Conservation (phyloP, 2,329 filamentous ascomycete species). For the Aspergillus sp. region DNA sequence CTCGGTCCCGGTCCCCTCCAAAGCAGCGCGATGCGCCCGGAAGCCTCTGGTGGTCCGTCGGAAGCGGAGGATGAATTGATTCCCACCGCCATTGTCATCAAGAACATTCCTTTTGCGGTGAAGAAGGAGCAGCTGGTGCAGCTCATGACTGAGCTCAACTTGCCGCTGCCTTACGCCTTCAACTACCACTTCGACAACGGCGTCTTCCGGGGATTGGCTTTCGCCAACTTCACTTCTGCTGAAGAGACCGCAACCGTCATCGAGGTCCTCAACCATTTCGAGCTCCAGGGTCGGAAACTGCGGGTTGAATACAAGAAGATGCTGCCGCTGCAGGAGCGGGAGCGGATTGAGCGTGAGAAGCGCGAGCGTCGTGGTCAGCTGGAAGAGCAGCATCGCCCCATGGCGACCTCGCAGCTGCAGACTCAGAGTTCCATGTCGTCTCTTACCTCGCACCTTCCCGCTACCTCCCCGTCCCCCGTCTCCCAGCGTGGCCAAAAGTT, state of each 20-base stretch:
- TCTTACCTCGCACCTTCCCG: constrained; percentile 64
- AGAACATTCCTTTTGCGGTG: constrained; percentile 98
- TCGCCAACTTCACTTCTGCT: constrained; percentile 96
- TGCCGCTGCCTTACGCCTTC: constrained; percentile 95
- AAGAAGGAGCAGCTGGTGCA: constrained; percentile 93
- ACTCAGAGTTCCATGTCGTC: constrained; percentile 86
- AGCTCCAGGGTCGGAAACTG: constrained; percentile 90
- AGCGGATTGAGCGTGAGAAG: constrained; percentile 96
- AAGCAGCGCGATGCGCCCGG: constrained; percentile 44
- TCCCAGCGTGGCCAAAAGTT: constrained; percentile 52
- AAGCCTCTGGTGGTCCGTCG: constrained; percentile 40
- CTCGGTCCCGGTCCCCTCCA: constrained; percentile 46
- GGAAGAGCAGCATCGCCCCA: constrained; percentile 90
- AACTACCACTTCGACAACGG: constrained; percentile 99
- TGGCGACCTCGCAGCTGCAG: constrained; percentile 66
- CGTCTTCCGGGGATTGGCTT: constrained; percentile 91
- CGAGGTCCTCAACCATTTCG: constrained; percentile 90
- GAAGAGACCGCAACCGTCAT: constrained; percentile 94
- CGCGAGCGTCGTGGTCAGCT: constrained; percentile 92
- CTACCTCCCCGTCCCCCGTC: constrained; percentile 68
- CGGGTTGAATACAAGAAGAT: constrained; percentile 99
- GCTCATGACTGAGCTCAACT: constrained; percentile 90
- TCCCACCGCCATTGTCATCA: constrained; percentile 97
- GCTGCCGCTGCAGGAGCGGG: constrained; percentile 89
- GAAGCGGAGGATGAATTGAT: constrained; percentile 78